Base-by-base conservation (phyloP, 1,284 basidiomycete species). In the Malassezia cuniculi region DNA sequence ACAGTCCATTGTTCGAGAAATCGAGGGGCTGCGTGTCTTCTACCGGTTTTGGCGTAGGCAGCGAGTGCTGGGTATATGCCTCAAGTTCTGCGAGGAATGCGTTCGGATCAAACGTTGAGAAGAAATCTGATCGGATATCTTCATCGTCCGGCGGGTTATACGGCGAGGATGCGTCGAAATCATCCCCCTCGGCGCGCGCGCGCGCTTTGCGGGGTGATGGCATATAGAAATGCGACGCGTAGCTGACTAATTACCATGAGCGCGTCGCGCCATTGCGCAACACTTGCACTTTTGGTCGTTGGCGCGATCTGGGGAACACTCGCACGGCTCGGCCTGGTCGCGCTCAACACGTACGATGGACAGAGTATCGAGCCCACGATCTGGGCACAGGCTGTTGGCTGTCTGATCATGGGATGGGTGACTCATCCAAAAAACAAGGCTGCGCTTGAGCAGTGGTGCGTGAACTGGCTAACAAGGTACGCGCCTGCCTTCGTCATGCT, bases 331-430 rank as follows among this genome's bases (percentile, higher is more conserved):
- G 71, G 70, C 1, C 48, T 71, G 4, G 44, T 50, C 1, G 69
- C 61, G 27, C 50, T 71, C 14, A 68, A 66, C 22, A 76, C 73
- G 1, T 90, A 84, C 54, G 72, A 78, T 34, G 85, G 83, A 2
- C 66, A 75, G 34, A 75, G 78, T 50, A 78, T 94, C 7, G 90
- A 85, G 55, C 75, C 84, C 1, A 71, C 94, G 21, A 77, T 83
- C 1, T 95, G 89, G 74, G 75, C 79, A 0, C 90, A 99, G 67
- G 80, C 79, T 0, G 71, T 81, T 1, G 93, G 93, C 2, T 95
- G 90, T 68, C 73, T 89, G 30, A 71, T 93, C 33, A 95, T 97
- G 86, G 44, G 60, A 4, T 54, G 53, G 24, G 74, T 74, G 18
- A 35, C 36, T 11, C 3, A 39, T 50, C 15, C 47, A 47, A 10